A percentile compares a stretch with the other conserved stretches of the same genome.
Conservation (phyloP, 306 rosid genomes). For the Citrullus mucosospermus region DNA sequence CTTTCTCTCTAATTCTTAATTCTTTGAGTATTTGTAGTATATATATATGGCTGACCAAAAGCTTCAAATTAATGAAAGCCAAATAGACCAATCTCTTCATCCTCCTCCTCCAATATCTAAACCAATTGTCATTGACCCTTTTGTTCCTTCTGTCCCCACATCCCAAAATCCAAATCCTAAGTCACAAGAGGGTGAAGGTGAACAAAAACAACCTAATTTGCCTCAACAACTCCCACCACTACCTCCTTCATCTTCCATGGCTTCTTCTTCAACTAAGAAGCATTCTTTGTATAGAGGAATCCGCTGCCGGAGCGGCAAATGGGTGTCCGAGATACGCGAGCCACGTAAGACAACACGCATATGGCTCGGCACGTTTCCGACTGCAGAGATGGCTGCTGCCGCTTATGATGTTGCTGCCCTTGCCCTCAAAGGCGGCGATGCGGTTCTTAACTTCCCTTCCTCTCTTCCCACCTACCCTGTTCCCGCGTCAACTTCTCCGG, state of each 20-base stretch:
- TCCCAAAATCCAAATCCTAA: background rate
- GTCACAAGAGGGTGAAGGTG: background rate
- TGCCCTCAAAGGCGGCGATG: conserved; percentile 37
- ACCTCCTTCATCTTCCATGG: conserved; percentile 9
- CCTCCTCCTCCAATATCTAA: background rate
- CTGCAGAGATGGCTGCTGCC: conserved; percentile 56
- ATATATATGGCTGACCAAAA: conserved; percentile 5
- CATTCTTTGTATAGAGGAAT: conserved; percentile 42
- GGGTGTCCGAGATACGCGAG: conserved; percentile 68
- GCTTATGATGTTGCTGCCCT: conserved; percentile 59
- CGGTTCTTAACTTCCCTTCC: conserved; percentile 37
- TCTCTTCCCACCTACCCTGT: conserved; percentile 19
- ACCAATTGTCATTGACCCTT: background rate
- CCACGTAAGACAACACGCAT: conserved; percentile 45
- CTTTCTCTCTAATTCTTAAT: background rate
- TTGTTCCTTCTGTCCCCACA: conserved; percentile 1
- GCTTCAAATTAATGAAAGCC: background rate
- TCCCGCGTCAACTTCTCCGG: conserved; percentile 25
- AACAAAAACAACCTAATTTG: background rate
- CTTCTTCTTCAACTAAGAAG: conserved; percentile 20
- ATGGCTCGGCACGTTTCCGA: conserved; percentile 51
- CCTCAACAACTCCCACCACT: background rate
- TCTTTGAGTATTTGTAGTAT: background rate
- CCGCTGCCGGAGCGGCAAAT: conserved; percentile 45
- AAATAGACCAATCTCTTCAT: background rate